A percentile compares a stretch with the other conserved stretches of the same genome.
These are phyloP conservation scores for Agapanthus africanus DNA, from an alignment of 106 monocot genomes.

Conservation along the genomic window DNA sequence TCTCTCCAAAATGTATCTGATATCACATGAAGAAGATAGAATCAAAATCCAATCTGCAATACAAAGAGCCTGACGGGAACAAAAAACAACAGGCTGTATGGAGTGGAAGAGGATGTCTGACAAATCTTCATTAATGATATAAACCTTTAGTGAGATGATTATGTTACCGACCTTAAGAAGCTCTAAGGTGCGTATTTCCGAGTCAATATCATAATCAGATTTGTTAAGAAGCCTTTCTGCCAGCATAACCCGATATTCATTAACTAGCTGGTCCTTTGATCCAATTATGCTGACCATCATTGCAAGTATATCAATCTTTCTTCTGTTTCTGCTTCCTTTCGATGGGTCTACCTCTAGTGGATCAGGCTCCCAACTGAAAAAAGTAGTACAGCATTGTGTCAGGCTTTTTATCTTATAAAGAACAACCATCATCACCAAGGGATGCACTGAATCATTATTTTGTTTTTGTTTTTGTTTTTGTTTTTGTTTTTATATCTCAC, in stretches of 20 bases:
- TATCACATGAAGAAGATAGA: slow-evolving; percentile 14
- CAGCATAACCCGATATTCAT: slow-evolving; percentile 95
- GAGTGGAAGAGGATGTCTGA: neutral
- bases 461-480: too few species aligned
- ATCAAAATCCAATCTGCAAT: neutral
- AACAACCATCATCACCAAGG: neutral
- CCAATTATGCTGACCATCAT: slow-evolving; percentile 95
- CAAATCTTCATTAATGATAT: neutral
- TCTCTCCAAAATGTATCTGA: slow-evolving; percentile 99
- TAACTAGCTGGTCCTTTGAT: slow-evolving; percentile 96
- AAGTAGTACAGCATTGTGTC: slow-evolving; percentile 6
- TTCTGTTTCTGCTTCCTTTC: slow-evolving; percentile 60
- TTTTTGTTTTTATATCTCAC: neutral
- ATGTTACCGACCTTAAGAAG: slow-evolving; percentile 67
- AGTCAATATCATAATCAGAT: slow-evolving; percentile 97
- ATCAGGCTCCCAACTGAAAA: slow-evolving; percentile 96
- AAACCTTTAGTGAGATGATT: neutral
- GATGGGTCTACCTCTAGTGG: slow-evolving; percentile 79
- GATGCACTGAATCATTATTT: neutral
- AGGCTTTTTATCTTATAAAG: neutral
- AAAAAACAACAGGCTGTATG: neutral
- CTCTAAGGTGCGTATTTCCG: slow-evolving; percentile 94
- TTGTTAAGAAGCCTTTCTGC: slow-evolving; percentile 96
- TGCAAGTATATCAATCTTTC: slow-evolving; percentile 90
- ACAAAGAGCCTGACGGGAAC: too few species aligned